Conservation (phyloP, 768 basidiomycete genomes). For the Boletus huronensis region DNA sequence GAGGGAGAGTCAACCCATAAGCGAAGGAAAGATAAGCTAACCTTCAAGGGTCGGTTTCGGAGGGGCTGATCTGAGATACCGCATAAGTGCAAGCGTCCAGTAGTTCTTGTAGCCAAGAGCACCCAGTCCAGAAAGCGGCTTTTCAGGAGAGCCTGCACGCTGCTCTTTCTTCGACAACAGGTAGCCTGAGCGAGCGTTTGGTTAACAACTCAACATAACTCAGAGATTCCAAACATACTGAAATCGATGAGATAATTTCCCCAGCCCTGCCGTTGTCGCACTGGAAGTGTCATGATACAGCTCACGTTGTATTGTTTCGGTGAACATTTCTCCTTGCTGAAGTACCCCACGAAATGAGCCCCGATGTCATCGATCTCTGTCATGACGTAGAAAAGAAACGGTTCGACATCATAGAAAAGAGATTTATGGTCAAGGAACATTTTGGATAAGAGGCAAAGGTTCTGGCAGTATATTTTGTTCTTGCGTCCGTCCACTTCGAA, state of each 20-base stretch:
- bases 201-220: constrained; percentile 2
- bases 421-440: constrained; percentile 99
- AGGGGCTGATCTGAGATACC: constrained; percentile 64
- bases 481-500: constrained; percentile 98
- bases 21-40: constrained; percentile 32
- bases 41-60: constrained; percentile 70
- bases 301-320: constrained; percentile 96
- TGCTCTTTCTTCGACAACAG: constrained; percentile 93
- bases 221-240: constrained; percentile 48
- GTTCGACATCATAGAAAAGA: constrained; percentile 98
- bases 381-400: constrained; percentile 98
- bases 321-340: constrained; percentile 97
- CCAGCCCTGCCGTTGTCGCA: constrained; percentile 94
- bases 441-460: constrained; percentile 93
- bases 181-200: constrained; percentile 60
- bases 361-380: constrained; percentile 88
- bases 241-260: constrained; percentile 97
- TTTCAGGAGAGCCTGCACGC: constrained; percentile 88
- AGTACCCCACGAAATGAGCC: constrained; percentile 95
- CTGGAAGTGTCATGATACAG: constrained; percentile 98
- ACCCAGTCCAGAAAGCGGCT: constrained; percentile 90
- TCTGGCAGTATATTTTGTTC: constrained; percentile 99
- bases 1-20: constrained; percentile 12
- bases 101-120: constrained; percentile 93
- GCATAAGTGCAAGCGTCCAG: constrained; percentile 87